Evolutionary conservation across 1,284 basidiomycete genomes (phyloP).

Genomic region (Ustilago nuda): DNA sequence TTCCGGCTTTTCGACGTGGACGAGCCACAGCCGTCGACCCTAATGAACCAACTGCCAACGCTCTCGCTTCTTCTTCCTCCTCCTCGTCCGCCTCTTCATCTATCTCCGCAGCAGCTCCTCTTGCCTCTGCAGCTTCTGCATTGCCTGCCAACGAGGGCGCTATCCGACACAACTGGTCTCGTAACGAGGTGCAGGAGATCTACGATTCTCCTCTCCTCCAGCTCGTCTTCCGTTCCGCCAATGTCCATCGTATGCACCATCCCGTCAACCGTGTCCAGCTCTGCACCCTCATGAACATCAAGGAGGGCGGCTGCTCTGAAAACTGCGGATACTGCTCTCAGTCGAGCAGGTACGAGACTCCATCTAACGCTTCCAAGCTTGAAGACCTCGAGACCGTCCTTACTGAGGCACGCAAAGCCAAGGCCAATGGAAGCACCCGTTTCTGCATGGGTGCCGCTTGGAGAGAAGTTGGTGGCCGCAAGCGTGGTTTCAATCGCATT

Average conservation of each 20-base stretch:
- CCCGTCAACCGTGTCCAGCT: slow-evolving; percentile 91
- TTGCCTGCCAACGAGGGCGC: slow-evolving; percentile 25
- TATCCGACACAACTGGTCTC: slow-evolving; percentile 60
- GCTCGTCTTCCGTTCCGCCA: slow-evolving; percentile 70
- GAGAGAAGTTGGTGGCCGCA: slow-evolving; percentile 92
- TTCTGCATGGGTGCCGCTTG: slow-evolving; percentile 99
- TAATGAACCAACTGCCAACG: slow-evolving; percentile 31
- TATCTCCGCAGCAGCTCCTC: slow-evolving; percentile 10
- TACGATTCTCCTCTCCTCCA: slow-evolving; percentile 67
- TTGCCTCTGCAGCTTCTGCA: neutral
- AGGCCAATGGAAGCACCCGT: slow-evolving; percentile 93
- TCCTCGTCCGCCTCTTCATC: slow-evolving; percentile 6
- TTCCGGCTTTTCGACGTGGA: slow-evolving; percentile 40
- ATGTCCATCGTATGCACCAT: slow-evolving; percentile 85
- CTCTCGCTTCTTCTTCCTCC: slow-evolving; percentile 16
- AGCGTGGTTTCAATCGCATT: slow-evolving; percentile 93
- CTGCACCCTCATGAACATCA: slow-evolving; percentile 99
- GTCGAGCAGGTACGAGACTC: slow-evolving; percentile 88
- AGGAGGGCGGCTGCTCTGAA: slow-evolving; percentile 88
- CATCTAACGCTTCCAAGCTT: slow-evolving; percentile 87
- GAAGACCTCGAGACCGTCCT: slow-evolving; percentile 93
- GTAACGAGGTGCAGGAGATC: slow-evolving; percentile 61
- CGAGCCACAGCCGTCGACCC: slow-evolving; percentile 53
- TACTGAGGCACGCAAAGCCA: slow-evolving; percentile 80
- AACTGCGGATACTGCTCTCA: slow-evolving; percentile 99